Evolutionary conservation across 2,329 filamentous ascomycete species (phyloP).

Genomic region (Diplodia seriata): DNA sequence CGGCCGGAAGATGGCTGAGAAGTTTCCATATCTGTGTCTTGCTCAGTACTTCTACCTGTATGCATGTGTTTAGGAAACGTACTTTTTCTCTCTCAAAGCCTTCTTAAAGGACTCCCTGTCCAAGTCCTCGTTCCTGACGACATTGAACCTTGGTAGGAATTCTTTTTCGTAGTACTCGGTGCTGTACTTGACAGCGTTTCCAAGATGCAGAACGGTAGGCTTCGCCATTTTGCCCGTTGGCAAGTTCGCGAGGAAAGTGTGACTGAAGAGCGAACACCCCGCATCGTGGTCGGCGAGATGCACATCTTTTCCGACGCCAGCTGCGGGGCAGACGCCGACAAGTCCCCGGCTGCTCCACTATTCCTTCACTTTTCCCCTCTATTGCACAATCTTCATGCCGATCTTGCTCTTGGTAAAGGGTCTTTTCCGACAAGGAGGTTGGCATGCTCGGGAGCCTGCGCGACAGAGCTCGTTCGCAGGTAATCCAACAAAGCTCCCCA

Average conservation of each 20-base stretch:
- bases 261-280: background rate
- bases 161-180: slow-evolving; percentile 50
- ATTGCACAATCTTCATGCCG: slow-evolving; percentile 11
- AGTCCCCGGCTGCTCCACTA: slow-evolving; percentile 18
- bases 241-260: background rate
- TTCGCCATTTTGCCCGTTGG: slow-evolving; percentile 35
- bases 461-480: too few species aligned
- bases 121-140: slow-evolving; percentile 49
- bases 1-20: slow-evolving; percentile 36
- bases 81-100: slow-evolving; percentile 34
- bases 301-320: background rate
- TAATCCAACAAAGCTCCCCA: background rate
- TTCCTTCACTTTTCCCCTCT: slow-evolving; percentile 15
- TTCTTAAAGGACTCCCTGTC: slow-evolving; percentile 42
- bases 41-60: background rate
- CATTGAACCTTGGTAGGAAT: slow-evolving; percentile 51
- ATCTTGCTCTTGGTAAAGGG: background rate
- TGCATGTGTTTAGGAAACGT: background rate
- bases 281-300: slow-evolving; percentile 13
- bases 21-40: slow-evolving; percentile 33
- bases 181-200: slow-evolving; percentile 58
- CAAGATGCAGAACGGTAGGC: slow-evolving; percentile 53
- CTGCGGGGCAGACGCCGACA: slow-evolving; percentile 23
- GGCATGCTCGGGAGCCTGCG: background rate
- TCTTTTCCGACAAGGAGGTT: background rate